Evolutionary conservation across 768 basidiomycete genomes (phyloP).

Genomic region (Pleurotus citrinopileatus): DNA sequence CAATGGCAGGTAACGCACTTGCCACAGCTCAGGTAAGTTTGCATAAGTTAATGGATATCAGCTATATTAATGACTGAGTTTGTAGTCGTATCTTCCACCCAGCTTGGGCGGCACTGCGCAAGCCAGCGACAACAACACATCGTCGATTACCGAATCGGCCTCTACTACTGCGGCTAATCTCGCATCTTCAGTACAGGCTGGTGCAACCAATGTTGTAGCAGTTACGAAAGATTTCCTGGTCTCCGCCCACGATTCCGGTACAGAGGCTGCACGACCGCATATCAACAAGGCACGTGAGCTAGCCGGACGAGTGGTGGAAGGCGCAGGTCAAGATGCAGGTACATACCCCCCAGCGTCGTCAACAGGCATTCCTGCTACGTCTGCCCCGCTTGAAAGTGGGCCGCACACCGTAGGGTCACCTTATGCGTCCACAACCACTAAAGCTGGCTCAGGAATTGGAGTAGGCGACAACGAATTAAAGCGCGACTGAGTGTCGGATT

Average conservation of each 20-base stretch:
- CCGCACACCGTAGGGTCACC: slow-evolving; percentile 29
- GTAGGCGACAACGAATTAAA: not conserved
- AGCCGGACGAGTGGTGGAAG: slow-evolving; percentile 12
- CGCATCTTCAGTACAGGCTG: slow-evolving; percentile 29
- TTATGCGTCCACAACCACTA: slow-evolving; percentile 16
- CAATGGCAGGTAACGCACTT: slow-evolving; percentile 38
- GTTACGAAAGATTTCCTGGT: slow-evolving; percentile 28
- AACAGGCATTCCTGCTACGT: slow-evolving; percentile 31
- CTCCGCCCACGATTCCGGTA: slow-evolving; percentile 27
- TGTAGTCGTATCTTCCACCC: slow-evolving; percentile 19
- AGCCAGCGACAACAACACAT: not conserved
- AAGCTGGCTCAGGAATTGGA: not conserved
- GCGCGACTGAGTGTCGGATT: not conserved
- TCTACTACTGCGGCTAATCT: slow-evolving; percentile 17
- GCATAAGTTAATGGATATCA: too few species aligned
- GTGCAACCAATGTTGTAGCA: slow-evolving; percentile 24
- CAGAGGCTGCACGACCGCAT: slow-evolving; percentile 34
- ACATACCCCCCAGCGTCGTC: slow-evolving; percentile 16
- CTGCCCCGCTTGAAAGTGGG: slow-evolving; percentile 39
- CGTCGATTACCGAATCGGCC: not conserved
- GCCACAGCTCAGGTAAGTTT: slow-evolving; percentile 47
- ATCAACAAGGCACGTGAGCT: slow-evolving; percentile 34
- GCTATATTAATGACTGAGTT: too few species aligned
- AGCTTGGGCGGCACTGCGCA: slow-evolving; percentile 2
- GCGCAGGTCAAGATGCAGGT: slow-evolving; percentile 12